Percentiles rank a stretch among this genome's conserved stretches.
Evolutionary conservation across 2,329 filamentous ascomycete species (phyloP).

Genomic region (Diaporthe caulivora): DNA sequence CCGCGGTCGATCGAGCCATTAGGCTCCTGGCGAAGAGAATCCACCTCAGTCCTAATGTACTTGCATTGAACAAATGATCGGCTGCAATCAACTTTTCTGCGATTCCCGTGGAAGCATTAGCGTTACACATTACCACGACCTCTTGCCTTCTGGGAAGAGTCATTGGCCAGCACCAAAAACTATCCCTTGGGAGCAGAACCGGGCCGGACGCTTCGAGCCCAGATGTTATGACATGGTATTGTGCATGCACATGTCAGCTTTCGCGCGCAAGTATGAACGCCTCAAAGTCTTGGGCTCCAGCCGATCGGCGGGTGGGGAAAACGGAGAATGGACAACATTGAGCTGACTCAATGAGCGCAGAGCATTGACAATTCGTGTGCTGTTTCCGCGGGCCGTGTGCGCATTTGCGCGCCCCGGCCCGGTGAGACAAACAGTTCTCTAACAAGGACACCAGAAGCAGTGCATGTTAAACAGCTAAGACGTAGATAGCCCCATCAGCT

Average conservation of each 20-base stretch:
- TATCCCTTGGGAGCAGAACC: neutral
- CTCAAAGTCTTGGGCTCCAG: slow-evolving; percentile 1
- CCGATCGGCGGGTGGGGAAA: neutral
- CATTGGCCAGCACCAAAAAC: neutral
- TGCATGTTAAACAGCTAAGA: neutral
- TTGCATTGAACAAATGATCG: too few relatives aligned
- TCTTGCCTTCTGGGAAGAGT: too few relatives aligned
- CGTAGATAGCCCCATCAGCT: neutral
- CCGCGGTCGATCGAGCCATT: too few relatives aligned
- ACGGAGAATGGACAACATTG: neutral
- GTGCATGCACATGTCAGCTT: too few relatives aligned
- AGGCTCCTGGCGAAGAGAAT: too few relatives aligned
- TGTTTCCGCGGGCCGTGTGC: neutral
- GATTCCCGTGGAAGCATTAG: too few relatives aligned
- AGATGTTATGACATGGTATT: neutral
- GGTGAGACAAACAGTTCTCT: neutral
- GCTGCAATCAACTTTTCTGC: too few relatives aligned
- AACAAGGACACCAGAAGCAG: neutral
- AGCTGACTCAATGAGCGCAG: slow-evolving; percentile 1
- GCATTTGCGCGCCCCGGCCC: slow-evolving; percentile 6
- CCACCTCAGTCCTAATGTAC: too few relatives aligned
- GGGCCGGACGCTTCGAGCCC: neutral
- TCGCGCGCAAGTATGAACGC: neutral
- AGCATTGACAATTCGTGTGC: neutral
- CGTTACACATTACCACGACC: too few relatives aligned